phyloP scores from a whole-genome alignment of 176 grass and related monocot species.

The Saccharum officinarum region DNA sequence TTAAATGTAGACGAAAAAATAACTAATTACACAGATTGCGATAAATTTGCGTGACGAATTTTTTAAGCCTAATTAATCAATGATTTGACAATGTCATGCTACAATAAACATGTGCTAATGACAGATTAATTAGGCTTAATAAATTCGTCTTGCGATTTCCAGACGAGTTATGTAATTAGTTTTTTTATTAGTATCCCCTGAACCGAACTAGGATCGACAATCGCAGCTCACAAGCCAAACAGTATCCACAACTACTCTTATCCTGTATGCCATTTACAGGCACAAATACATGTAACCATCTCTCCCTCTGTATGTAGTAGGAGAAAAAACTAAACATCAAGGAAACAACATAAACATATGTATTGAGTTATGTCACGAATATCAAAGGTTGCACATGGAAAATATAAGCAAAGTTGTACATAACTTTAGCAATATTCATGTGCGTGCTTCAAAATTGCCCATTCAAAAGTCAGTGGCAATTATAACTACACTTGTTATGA shows the following conservation, averaged over 20 bases:
- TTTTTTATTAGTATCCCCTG: no score
- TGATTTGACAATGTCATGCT: no score
- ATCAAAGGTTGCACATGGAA: not conserved
- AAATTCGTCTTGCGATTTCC: no score
- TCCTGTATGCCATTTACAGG: not conserved
- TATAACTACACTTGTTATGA: not conserved
- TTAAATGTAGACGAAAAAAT: no score
- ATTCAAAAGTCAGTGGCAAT: not conserved
- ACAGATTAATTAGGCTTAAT: no score
- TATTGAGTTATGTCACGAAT: not conserved
- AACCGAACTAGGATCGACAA: not conserved
- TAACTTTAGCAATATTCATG: not conserved
- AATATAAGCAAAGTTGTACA: not conserved
- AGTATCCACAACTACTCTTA: not conserved
- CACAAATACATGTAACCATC: not conserved
- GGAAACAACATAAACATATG: not conserved
- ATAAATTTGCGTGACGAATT: no score
- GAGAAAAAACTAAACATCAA: conserved; percentile 11
- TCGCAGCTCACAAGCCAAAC: conserved; percentile 19
- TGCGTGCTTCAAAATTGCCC: not conserved
- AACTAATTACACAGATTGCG: no score
- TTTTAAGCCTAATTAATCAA: no score
- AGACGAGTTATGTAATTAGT: no score
- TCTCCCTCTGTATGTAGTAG: not conserved
- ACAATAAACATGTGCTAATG: no score